Conservation (phyloP, 192 early-diverging fungal genomes). For the Dimargaris xerosporica region DNA sequence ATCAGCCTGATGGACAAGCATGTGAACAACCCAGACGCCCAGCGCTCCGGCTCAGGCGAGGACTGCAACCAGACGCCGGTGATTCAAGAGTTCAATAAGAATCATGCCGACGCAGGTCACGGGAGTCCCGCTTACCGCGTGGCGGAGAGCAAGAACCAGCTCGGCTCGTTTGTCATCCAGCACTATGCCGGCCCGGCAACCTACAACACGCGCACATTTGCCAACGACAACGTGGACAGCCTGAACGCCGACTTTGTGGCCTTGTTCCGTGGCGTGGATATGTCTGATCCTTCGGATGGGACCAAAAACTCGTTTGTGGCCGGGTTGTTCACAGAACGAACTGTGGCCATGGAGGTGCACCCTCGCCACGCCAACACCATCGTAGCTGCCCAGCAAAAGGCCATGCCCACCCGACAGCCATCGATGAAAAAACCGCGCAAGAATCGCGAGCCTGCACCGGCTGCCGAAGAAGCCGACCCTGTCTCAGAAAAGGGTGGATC, state of each 20-base stretch:
- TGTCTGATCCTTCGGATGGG: slow-evolving; percentile 22
- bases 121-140: slow-evolving; percentile 7
- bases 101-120: slow-evolving; percentile 20
- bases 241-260: slow-evolving; percentile 72
- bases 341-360: slow-evolving; percentile 62
- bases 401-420: slow-evolving; percentile 50
- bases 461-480: slow-evolving; percentile 17
- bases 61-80: slow-evolving; percentile 14
- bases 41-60: slow-evolving; percentile 13
- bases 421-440: slow-evolving; percentile 40
- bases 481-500: slow-evolving; percentile 19
- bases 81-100: slow-evolving; percentile 36
- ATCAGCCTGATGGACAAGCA: slow-evolving; percentile 60
- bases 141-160: slow-evolving; percentile 19
- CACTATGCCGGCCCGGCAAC: slow-evolving; percentile 61
- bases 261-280: slow-evolving; percentile 53
- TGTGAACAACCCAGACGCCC: slow-evolving; percentile 28
- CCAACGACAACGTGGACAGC: slow-evolving; percentile 63
- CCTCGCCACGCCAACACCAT: slow-evolving; percentile 65
- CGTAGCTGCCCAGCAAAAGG: slow-evolving; percentile 59
- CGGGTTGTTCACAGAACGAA: slow-evolving; percentile 56
- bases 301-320: slow-evolving; percentile 59
- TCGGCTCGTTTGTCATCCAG: slow-evolving; percentile 53
- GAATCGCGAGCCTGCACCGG: slow-evolving; percentile 5
- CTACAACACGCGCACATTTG: slow-evolving; percentile 44